Percentiles rank a stretch among this genome's conserved stretches.
phyloP scores from a whole-genome alignment of 805 yeast species.

The Metahyphopichia silvanorum region DNA sequence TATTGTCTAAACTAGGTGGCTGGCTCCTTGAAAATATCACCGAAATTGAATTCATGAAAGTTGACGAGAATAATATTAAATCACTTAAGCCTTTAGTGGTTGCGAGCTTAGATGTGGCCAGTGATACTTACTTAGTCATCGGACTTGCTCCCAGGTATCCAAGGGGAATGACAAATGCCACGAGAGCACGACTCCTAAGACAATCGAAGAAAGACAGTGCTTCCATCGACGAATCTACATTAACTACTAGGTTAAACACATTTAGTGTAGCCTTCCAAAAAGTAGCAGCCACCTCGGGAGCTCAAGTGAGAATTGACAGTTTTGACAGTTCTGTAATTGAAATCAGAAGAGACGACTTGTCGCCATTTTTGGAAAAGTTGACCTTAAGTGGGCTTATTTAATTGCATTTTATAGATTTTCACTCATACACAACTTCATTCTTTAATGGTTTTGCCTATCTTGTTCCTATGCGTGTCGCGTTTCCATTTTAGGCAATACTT shows the following conservation, averaged over 20 bases:
- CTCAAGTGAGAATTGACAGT: constrained; percentile 87
- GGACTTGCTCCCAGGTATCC: constrained; percentile 87
- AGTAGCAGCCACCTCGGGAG: constrained; percentile 79
- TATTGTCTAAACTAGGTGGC: constrained; percentile 76
- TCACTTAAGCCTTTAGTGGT: constrained; percentile 74
- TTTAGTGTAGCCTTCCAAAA: constrained; percentile 91
- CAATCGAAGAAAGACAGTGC: constrained; percentile 30
- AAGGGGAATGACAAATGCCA: constrained; percentile 33
- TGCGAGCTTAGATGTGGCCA: constrained; percentile 71
- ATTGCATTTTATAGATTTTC: no score
- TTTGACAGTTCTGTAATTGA: constrained; percentile 94
- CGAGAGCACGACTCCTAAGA: constrained; percentile 27
- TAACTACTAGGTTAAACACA: constrained; percentile 59
- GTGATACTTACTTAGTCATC: constrained; percentile 80
- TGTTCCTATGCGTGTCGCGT: no score
- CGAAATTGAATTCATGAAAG: constrained; percentile 53
- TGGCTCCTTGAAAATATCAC: constrained; percentile 92
- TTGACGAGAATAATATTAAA: constrained; percentile 33
- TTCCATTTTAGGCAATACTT: no score
- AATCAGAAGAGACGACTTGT: constrained; percentile 79
- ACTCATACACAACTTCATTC: no score
- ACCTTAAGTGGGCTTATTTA: constrained; percentile 63
- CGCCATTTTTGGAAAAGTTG: constrained; percentile 81
- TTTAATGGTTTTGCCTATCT: no score
- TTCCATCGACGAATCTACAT: constrained; percentile 34